Base-by-base conservation (phyloP, 352 stramenopile species). In the Globisporangium paroecandrum region DNA sequence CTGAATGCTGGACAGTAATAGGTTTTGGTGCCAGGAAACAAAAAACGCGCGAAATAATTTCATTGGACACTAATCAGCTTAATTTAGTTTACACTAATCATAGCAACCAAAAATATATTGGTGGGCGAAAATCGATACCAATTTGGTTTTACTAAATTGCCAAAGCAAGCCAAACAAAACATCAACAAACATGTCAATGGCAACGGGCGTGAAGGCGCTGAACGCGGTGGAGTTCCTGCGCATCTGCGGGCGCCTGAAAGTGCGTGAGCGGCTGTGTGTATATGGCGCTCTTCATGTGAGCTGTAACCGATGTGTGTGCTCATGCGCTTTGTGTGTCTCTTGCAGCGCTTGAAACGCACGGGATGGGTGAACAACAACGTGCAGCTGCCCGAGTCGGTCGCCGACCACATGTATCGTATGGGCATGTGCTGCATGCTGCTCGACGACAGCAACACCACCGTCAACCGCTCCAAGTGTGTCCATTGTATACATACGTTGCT, bases 381-480 rank as follows among this genome's bases (percentile, higher is more conserved):
- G 53, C 69, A 83, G 22, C 69, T 90, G 25, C 89, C 93, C 12
- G 94, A 98, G 76, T 97, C 89, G 7, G 91, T 98, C 24, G 90
- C 94, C 27, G 94, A 98, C 73, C 94, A 98, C 79, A 97, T 96
- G 77, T 98, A 97, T 71, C 89, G 94, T 67, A 96, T 98, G 82
- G 75, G 88, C 8, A 96, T 97, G 86, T 95, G 89, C 73, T 94
- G 85, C 60, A 90, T 97, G 85, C 75, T 97, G 41, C 76, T 97
- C 46, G 85, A 97, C 25, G 85, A 91, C 32, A 77, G 74, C 38
- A 88, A 92, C 59, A 70, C 78, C 36, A 72, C 78, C 7, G 77
- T 94, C 18, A 85, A 83, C 64, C 81, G 81, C 34, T 91, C 78
- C 69, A 90, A 87, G 83, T 89, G 64, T 32, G 54, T 41, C 3